Evolutionary conservation across 2,329 filamentous ascomycete species (phyloP), one percentile per base, ranked within the genome.

Genomic region (Penicillium paneum): DNA sequence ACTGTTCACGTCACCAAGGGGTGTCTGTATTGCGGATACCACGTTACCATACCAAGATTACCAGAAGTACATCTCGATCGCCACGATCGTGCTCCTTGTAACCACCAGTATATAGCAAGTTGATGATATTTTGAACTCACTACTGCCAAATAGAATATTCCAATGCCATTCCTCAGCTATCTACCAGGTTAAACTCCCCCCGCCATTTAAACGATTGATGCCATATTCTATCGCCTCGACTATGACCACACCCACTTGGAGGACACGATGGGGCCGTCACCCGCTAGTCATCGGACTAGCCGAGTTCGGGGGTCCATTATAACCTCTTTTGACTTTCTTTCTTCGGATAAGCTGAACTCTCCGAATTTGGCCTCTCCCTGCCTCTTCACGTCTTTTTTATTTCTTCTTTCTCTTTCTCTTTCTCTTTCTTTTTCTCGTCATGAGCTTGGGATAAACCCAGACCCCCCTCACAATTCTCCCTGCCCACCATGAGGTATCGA

Each of bases 401-500:
- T 46, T 39, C 26, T 51, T 52, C 53, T 38, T 47, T 46, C 32
- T 32, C 15, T 34, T 54, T 54, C 24, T 51, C 50, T 15, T 31
- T 32, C 31, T 32, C 13, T 15, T 32, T 41, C 26, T 49, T 26
- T 8, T 17, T 21, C 36, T 32, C 51, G n/a, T 38, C 39, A 56
- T 53, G 48, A 45, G 42, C 28, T 56, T 50, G 34, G 51, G 47
- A 28, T 54, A 40, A 32, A 19, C 19, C 12, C n/a, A 2, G 8
- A 13, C 21, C 42, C 17, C 17, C 36, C n/a, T 38, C 13, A 44
- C 21, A 29, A n/a, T 21, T 29, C 11, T 39, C 35, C 42, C 21
- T 26, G 28, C 55, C 53, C 61, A 62, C 29, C 53, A 64, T 64
- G 61, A 64, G 60, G 61, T 64, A 41, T 31, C 52, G 34, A 28